phyloP scores from a whole-genome alignment of 2,329 filamentous ascomycete species.

The Xylariales sp. region DNA sequence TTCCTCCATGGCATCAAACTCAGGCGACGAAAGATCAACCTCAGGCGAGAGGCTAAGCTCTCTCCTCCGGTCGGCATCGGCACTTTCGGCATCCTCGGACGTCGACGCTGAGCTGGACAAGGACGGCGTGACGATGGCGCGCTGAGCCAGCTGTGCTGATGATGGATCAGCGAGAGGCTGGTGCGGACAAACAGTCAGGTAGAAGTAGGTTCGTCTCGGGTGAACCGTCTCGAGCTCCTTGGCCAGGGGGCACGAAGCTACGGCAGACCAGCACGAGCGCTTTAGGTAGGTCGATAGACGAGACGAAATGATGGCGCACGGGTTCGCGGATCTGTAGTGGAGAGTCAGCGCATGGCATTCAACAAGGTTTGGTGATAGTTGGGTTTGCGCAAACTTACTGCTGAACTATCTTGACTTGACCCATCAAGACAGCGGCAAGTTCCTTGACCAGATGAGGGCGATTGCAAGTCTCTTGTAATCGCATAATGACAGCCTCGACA shows the following conservation, averaged over 20 bases:
- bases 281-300: constrained; percentile 86
- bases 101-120: constrained; percentile 65
- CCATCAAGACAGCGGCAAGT: constrained; percentile 73
- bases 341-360: constrained; percentile 15
- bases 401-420: constrained; percentile 76
- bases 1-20: constrained; percentile 72
- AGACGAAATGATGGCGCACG: constrained; percentile 90
- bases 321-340: constrained; percentile 77
- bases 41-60: constrained; percentile 88
- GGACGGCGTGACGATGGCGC: constrained; percentile 75
- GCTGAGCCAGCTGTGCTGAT: constrained; percentile 42
- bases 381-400: constrained; percentile 63
- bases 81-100: constrained; percentile 74
- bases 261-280: constrained; percentile 72
- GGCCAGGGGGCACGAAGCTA: constrained; percentile 78
- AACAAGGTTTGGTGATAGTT: not conserved
- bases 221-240: constrained; percentile 92
- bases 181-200: constrained; percentile 81
- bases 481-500: constrained; percentile 82
- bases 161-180: constrained; percentile 69
- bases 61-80: constrained; percentile 58
- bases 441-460: constrained; percentile 93
- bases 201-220: constrained; percentile 94
- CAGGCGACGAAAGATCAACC: constrained; percentile 81
- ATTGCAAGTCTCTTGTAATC: constrained; percentile 86